Evolutionary conservation across 2,329 filamentous ascomycete genomes (phyloP).

Genomic region (Tympanopsis confertula): DNA sequence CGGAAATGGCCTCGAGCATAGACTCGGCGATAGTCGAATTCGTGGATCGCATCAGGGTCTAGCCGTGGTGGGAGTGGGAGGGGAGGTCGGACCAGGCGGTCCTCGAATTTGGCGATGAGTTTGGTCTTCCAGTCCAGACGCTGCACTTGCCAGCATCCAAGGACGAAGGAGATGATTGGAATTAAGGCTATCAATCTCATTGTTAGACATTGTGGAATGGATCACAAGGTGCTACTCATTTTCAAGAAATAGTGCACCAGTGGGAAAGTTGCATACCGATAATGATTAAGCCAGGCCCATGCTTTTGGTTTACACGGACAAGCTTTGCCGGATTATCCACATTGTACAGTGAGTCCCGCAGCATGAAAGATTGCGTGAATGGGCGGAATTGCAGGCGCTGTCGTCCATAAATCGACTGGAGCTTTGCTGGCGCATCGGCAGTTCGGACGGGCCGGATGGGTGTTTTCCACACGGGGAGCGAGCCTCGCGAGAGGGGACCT

Average conservation of each 20-base stretch:
- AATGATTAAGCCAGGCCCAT: constrained; percentile 71
- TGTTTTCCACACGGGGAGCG: too few relatives aligned
- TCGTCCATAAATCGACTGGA: constrained; percentile 6
- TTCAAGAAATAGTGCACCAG: background rate
- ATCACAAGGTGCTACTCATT: constrained; percentile 2
- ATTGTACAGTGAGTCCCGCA: constrained; percentile 72
- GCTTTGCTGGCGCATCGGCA: too few relatives aligned
- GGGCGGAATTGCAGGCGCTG: constrained; percentile 15
- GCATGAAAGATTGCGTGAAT: constrained; percentile 49
- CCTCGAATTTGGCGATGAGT: constrained; percentile 80
- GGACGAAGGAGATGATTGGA: constrained; percentile 75
- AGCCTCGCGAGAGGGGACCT: too few relatives aligned
- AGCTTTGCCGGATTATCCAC: constrained; percentile 76
- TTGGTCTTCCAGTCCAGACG: constrained; percentile 90
- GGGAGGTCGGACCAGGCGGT: constrained; percentile 75
- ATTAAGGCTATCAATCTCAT: constrained; percentile 56
- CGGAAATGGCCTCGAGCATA: constrained; percentile 61
- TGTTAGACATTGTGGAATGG: background rate
- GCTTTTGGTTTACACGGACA: constrained; percentile 60
- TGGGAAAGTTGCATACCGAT: constrained; percentile 37
- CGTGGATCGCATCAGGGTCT: constrained; percentile 68
- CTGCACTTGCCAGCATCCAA: constrained; percentile 93
- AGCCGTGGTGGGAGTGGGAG: constrained; percentile 75
- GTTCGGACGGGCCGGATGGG: too few relatives aligned
- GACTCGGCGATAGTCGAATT: constrained; percentile 87